Base-by-base conservation (phyloP, 345 rosid genomes). In the Pugionium dolabratum region DNA sequence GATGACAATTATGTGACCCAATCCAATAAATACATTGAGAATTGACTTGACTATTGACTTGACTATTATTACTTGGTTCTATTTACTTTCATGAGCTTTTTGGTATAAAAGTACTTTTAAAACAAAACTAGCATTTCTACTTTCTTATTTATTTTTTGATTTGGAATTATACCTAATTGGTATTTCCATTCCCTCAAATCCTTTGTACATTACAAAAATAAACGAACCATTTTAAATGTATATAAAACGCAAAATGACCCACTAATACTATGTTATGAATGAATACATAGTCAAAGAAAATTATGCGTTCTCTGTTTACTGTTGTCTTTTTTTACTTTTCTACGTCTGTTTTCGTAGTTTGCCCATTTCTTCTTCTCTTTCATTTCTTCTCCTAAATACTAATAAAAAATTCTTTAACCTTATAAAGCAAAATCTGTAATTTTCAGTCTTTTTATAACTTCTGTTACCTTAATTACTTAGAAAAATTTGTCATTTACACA, bases 11-110 rank as follows among this genome's bases (percentile, higher is more conserved):
- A 18, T 43, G 9, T 44, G 61, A 60, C 44, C 36, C 47, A 11
- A 34, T 18, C 32, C 31, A 52, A 52, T 39, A 50, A 59, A 32
- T 59, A 33, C 65, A 28, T 49, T 11, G 29, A 7, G 9, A 27
- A 48, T 50, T 69, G 37, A 69, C 67, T 69, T 69, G 73, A 59
- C 73, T 51, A 26, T 18, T 4, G 18, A 18, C 18, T 18, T 18
- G 18, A 18, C 18, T 18, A 18, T 18, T 18, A 50, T 7, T 43
- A 59, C 52, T 48, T 30, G 36, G 30, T 68, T 59, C 62, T 54
- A 32, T 31, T 2, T 7, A 61, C 4, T 33, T 10, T 66, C 53
- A 10, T 66, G 31, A 34, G 51, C 41, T 39, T 36, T 18, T 18
- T 18, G 18, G 18, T 18, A 39, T 30, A 28, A 3, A 29, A 6